Evolutionary conservation across 176 grass and related monocot species (phyloP).

Genomic region (Aegilops longissima): DNA sequence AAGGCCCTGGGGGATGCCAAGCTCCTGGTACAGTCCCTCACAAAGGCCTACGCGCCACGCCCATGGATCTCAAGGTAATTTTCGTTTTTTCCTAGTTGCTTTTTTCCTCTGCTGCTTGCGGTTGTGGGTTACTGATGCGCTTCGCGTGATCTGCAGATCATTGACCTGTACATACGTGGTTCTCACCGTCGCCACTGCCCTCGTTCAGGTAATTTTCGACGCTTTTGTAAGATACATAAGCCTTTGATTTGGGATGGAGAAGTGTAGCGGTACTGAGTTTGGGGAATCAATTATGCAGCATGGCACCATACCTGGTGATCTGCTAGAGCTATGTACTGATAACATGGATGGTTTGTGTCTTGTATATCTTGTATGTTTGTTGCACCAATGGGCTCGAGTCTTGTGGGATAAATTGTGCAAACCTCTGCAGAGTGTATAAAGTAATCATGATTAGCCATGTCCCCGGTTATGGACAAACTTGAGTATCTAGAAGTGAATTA

Average conservation of each 20-base stretch:
- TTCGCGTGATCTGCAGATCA: slow-evolving; percentile 48
- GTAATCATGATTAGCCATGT: too few species aligned
- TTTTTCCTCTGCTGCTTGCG: neutral
- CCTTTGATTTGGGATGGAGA: too few species aligned
- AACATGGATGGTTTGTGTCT: neutral
- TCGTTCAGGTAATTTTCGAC: slow-evolving; percentile 52
- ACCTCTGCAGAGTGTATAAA: too few species aligned
- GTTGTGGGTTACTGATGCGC: neutral
- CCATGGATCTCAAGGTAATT: slow-evolving; percentile 67
- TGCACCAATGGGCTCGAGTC: too few species aligned
- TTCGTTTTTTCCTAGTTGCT: too few species aligned
- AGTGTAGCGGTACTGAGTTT: too few species aligned
- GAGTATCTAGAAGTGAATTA: too few species aligned
- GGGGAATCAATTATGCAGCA: too few species aligned
- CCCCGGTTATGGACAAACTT: too few species aligned
- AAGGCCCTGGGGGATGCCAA: slow-evolving; percentile 50
- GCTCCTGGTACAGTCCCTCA: slow-evolving; percentile 66
- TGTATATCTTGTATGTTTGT: neutral
- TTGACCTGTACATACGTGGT: slow-evolving; percentile 88
- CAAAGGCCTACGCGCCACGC: slow-evolving; percentile 69
- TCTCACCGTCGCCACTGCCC: slow-evolving; percentile 58
- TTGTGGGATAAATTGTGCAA: too few species aligned
- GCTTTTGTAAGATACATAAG: neutral
- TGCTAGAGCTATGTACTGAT: neutral
- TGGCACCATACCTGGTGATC: neutral